phyloP scores from a whole-genome alignment of 352 stramenopile species.

The Pythium aquatile region DNA sequence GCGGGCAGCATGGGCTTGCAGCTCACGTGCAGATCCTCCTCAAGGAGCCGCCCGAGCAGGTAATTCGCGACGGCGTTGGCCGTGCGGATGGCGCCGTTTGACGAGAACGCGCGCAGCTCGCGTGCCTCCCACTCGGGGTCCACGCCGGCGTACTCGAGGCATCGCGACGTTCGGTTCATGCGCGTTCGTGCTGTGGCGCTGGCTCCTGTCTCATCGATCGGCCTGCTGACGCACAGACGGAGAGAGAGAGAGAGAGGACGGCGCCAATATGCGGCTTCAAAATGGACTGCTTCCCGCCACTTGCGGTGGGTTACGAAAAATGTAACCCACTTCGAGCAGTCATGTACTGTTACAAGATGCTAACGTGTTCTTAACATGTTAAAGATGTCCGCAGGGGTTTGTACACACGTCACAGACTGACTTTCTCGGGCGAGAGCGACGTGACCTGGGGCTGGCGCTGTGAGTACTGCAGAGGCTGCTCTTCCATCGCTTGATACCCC shows the following conservation, averaged over 20 bases:
- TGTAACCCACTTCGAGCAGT: constrained; percentile 4
- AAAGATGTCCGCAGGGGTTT: background rate
- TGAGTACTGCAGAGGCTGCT: constrained; percentile 12
- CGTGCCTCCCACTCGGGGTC: constrained; percentile 54
- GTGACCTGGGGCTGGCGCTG: constrained; percentile 3
- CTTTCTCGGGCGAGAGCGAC: constrained; percentile 21
- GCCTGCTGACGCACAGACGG: background rate
- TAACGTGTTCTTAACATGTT: background rate
- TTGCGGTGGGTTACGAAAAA: background rate
- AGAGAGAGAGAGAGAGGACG: background rate
- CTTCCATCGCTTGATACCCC: constrained; percentile 39
- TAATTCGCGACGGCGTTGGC: constrained; percentile 17
- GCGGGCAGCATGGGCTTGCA: constrained; percentile 57
- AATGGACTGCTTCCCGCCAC: constrained; percentile 21
- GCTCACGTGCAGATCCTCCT: constrained; percentile 66
- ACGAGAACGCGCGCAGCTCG: constrained; percentile 25
- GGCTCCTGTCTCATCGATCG: constrained; percentile 12
- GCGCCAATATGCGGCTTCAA: constrained; percentile 9
- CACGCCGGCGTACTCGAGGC: constrained; percentile 58
- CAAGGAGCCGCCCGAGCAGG: constrained; percentile 58
- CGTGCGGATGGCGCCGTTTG: constrained; percentile 13
- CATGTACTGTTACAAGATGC: background rate
- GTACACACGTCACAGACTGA: constrained; percentile 30
- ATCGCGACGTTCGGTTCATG: constrained; percentile 25
- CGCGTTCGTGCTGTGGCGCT: background rate